Evolutionary conservation across 1,284 basidiomycete species (phyloP), one percentile per base, ranked within the genome.

Genomic region (Rhodotorula sp.): DNA sequence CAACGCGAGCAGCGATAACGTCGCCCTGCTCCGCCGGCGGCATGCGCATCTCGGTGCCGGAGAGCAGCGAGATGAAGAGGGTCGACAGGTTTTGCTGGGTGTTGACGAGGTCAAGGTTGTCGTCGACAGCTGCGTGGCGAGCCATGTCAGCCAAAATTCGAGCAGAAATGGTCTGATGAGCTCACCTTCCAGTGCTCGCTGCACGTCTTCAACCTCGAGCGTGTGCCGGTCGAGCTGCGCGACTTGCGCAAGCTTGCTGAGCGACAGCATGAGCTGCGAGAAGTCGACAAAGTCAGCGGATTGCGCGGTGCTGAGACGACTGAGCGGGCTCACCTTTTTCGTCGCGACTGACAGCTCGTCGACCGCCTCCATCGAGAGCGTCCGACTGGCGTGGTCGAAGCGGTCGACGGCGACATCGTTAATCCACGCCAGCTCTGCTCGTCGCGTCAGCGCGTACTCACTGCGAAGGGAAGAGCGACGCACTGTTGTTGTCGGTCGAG

Each of bases 211-310:
- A 1, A 71, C 66, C 24, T 67, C 66, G 27, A 80, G 75, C 15
- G 74, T 54, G 52, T 71, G 60, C 15, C 68, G 68, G 71, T 89
- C 87, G 68, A 89, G 79, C 68, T 90, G 86, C 11, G 91, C 90
- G 13, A 97, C 84, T 67, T 91, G 87, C 0, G 90, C 84, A 10
- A 99, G 85, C 81, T 98, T 98, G 54, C 90, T 90, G 39, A 99
- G 86, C 77, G 92, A 94, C 64, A 95, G 85, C 84, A 94, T 89
- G 59, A 95, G 83, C 91, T 96, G 78, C 49, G 66, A 62, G 44
- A 13, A 0, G 4, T 20, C 1, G 11, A 20, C 2, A 2, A 20
- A 8, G 15, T 46, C 20, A 55, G 39, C 30, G n/a, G 11, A 15
- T 30, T 34, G n/a, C 24, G 4, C 22, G 6, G 17, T 2, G 30